Evolutionary conservation across 768 basidiomycete species (phyloP).

Genomic region (Auricularia heimuer): DNA sequence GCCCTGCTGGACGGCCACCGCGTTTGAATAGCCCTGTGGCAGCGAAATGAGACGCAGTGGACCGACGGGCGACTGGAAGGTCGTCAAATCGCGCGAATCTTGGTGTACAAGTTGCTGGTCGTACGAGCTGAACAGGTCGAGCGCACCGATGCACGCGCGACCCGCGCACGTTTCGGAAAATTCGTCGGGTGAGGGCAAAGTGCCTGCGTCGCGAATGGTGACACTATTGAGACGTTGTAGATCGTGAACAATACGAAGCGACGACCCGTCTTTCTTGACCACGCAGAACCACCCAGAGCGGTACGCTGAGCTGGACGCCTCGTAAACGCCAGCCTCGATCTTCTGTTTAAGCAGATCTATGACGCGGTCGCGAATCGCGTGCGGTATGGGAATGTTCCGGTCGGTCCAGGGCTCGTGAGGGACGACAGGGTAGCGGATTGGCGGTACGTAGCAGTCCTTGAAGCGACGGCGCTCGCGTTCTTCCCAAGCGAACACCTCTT

Average conservation of each 20-base stretch:
- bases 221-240: conserved; percentile 6
- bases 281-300: conserved; percentile 22
- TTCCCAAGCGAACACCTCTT: conserved; percentile 7
- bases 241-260: conserved; percentile 3
- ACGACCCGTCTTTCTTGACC: conserved; percentile 5
- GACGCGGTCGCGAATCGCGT: conserved; percentile 21
- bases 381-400: conserved; percentile 25
- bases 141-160: conserved; percentile 14
- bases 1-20: conserved; percentile 16
- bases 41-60: not conserved
- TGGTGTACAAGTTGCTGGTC: not conserved
- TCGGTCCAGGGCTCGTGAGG: conserved; percentile 28
- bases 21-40: conserved; percentile 5
- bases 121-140: not conserved
- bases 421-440: conserved; percentile 26
- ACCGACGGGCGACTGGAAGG: conserved; percentile 9
- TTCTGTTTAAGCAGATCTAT: conserved; percentile 25
- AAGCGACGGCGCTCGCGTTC: conserved; percentile 6
- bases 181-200: conserved; percentile 24
- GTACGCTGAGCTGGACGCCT: conserved; percentile 30
- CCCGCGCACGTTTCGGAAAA: conserved; percentile 27
- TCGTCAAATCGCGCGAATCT: conserved; percentile 1
- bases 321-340: conserved; percentile 29
- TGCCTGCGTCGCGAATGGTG: not conserved
- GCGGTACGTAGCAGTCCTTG: conserved; percentile 19